Evolutionary conservation across 2,329 filamentous ascomycete species (phyloP).

Genomic region (Fusarium secorum): DNA sequence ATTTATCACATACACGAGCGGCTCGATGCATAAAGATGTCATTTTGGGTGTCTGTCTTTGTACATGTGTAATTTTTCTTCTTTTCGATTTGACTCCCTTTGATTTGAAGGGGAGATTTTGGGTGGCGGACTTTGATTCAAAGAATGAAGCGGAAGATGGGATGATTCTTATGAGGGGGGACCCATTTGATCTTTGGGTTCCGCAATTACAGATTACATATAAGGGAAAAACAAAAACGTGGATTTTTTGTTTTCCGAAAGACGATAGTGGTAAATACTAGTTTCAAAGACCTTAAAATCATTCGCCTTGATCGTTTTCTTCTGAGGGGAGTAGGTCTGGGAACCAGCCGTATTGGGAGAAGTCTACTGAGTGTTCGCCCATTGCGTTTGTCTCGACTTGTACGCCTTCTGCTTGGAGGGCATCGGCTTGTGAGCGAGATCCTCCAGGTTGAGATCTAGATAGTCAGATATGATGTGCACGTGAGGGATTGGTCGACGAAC

Average conservation of each 20-base stretch:
- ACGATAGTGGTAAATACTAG: slow-evolving; percentile 44
- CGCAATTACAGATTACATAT: slow-evolving; percentile 41
- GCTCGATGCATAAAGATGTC: slow-evolving; percentile 36
- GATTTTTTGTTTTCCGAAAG: slow-evolving; percentile 8
- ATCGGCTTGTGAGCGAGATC: slow-evolving; percentile 58
- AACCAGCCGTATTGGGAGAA: slow-evolving; percentile 65
- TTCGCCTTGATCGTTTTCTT: slow-evolving; percentile 34
- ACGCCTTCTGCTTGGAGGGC: slow-evolving; percentile 62
- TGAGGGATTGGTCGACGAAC: slow-evolving; percentile 51
- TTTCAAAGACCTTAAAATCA: slow-evolving; percentile 24
- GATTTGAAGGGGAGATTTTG: background rate
- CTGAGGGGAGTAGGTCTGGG: slow-evolving; percentile 58
- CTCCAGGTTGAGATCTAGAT: slow-evolving; percentile 57
- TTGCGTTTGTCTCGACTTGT: slow-evolving; percentile 54
- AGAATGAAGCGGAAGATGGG: slow-evolving; percentile 42
- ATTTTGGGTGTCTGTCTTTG: slow-evolving; percentile 28
- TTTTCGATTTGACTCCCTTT: background rate
- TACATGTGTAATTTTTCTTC: slow-evolving; percentile 33
- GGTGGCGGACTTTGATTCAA: slow-evolving; percentile 25
- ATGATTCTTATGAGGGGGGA: slow-evolving; percentile 39
- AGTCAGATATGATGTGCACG: background rate
- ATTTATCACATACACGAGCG: slow-evolving; percentile 41
- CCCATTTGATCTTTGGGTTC: slow-evolving; percentile 23
- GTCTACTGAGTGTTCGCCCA: slow-evolving; percentile 62
- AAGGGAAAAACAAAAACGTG: slow-evolving; percentile 2